Percentiles rank a stretch among this genome's conserved stretches.
Conservation (phyloP, 306 rosid species). For the Pterocarpus macrocarpus region DNA sequence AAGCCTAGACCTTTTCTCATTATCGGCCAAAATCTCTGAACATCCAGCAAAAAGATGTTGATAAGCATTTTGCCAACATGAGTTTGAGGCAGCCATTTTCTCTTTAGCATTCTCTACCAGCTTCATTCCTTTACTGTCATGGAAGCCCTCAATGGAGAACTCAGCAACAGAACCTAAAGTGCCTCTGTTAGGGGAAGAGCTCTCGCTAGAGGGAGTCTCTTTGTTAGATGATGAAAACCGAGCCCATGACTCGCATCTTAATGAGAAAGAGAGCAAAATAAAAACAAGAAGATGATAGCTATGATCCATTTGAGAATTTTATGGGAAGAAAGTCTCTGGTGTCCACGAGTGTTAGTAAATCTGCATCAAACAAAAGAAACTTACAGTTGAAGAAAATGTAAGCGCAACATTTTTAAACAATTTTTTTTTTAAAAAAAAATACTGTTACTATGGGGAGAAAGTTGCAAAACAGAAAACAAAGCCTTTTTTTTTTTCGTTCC, state of each 20-base stretch:
- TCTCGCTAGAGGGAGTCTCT: constrained; percentile 46
- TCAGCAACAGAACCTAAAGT: constrained; percentile 55
- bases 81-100: constrained; percentile 59
- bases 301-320: constrained; percentile 51
- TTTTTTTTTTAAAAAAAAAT: no score
- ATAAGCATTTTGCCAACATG: constrained; percentile 84
- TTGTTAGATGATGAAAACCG: constrained; percentile 65
- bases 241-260: constrained; percentile 65
- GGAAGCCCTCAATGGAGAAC: constrained; percentile 67
- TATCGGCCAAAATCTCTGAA: constrained; percentile 68
- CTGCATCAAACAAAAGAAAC: constrained; percentile 38
- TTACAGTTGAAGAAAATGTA: no score
- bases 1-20: constrained; percentile 78
- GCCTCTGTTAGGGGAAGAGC: not conserved
- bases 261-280: constrained; percentile 38
- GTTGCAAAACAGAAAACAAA: no score
- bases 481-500: no score
- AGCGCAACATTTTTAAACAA: no score
- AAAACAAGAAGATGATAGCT: constrained; percentile 39
- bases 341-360: not conserved
- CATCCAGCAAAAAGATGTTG: constrained; percentile 74
- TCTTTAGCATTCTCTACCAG: constrained; percentile 65
- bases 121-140: constrained; percentile 62
- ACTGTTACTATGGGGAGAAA: no score
- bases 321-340: not conserved